phyloP scores from a whole-genome alignment of 2,329 filamentous ascomycete species.

The Fusarium zealandicum region DNA sequence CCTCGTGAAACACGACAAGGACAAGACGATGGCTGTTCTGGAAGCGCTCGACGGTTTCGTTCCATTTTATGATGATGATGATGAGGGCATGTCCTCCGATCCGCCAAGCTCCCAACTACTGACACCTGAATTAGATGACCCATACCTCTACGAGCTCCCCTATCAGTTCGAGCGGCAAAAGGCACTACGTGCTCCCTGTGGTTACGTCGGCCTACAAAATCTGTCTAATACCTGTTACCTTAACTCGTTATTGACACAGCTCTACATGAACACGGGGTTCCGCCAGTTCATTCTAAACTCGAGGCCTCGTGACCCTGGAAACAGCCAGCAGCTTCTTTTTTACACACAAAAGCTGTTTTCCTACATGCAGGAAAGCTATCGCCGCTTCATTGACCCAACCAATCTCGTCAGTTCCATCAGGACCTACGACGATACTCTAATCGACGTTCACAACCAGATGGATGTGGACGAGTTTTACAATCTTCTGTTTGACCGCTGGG shows the following conservation, averaged over 20 bases:
- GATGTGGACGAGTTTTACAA: conserved; percentile 99
- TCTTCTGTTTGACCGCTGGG: conserved; percentile 88
- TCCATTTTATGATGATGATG: conserved; percentile 49
- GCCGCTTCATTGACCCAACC: conserved; percentile 75
- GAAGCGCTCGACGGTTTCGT: conserved; percentile 46
- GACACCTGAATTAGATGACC: conserved; percentile 45
- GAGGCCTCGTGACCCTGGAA: conserved; percentile 60
- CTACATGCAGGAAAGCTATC: conserved; percentile 82
- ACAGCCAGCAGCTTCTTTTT: conserved; percentile 71
- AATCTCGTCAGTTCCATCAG: conserved; percentile 77
- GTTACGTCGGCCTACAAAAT: conserved; percentile 90
- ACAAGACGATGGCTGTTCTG: conserved; percentile 61
- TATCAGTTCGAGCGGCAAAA: conserved; percentile 70
- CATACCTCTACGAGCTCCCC: conserved; percentile 68
- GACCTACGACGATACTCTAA: conserved; percentile 80
- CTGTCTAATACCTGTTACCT: conserved; percentile 97
- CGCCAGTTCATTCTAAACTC: conserved; percentile 80
- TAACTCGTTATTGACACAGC: conserved; percentile 91
- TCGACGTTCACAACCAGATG: conserved; percentile 92
- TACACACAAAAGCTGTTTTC: conserved; percentile 85
- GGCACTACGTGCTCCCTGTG: conserved; percentile 76
- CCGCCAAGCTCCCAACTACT: conserved; percentile 10
- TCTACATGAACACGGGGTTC: conserved; percentile 95
- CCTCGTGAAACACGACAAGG: conserved; percentile 60
- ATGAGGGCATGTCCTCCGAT: conserved; percentile 48